phyloP scores from a whole-genome alignment of 345 rosid species.

The Gossypium arboreum region DNA sequence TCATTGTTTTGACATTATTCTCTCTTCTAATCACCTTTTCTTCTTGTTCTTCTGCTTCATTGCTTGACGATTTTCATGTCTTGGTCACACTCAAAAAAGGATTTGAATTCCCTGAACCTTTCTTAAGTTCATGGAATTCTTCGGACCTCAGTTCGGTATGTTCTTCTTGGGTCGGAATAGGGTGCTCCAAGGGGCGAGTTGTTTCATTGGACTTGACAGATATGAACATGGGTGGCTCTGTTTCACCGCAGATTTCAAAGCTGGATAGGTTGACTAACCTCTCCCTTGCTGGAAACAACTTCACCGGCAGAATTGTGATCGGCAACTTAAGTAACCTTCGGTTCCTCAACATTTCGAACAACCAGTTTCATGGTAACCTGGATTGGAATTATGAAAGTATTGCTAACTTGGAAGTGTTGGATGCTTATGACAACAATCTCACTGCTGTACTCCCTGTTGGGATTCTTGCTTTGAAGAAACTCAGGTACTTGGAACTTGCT shows the following conservation, averaged over 20 bases:
- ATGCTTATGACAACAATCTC: slow-evolving; percentile 54
- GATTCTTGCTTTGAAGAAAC: slow-evolving; percentile 29
- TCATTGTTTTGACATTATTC: slow-evolving; percentile 41
- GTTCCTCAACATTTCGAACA: slow-evolving; percentile 52
- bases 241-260: slow-evolving; percentile 37
- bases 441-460: slow-evolving; percentile 46
- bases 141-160: slow-evolving; percentile 50
- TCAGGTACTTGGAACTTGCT: slow-evolving; percentile 53
- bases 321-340: slow-evolving; percentile 37
- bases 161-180: slow-evolving; percentile 58
- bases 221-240: slow-evolving; percentile 44
- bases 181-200: slow-evolving; percentile 44
- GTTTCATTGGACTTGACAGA: slow-evolving; percentile 50
- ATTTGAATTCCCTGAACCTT: slow-evolving; percentile 45
- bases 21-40: slow-evolving; percentile 28
- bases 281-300: slow-evolving; percentile 58
- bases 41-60: slow-evolving; percentile 33
- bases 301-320: slow-evolving; percentile 39
- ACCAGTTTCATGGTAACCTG: slow-evolving; percentile 43
- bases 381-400: slow-evolving; percentile 43
- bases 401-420: slow-evolving; percentile 39
- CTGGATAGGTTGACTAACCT: slow-evolving; percentile 45
- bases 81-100: slow-evolving; percentile 45
- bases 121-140: slow-evolving; percentile 44
- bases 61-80: slow-evolving; percentile 41